phyloP scores from a whole-genome alignment of 345 rosid genomes.

The Salix udensis region DNA sequence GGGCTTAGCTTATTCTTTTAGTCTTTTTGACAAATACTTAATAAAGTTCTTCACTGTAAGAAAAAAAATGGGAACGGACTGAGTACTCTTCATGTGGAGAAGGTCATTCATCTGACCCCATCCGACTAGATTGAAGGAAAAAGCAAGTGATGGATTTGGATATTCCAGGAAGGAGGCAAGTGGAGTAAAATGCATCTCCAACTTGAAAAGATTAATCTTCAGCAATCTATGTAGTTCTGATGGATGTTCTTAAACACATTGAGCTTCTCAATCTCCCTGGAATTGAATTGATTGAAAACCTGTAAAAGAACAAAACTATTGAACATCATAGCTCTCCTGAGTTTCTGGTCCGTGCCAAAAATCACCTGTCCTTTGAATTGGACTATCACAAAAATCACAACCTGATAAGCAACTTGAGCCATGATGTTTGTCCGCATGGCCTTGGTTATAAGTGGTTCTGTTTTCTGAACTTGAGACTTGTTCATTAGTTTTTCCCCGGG shows the following conservation, averaged over 20 bases:
- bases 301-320: slow-evolving; percentile 23
- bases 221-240: not conserved
- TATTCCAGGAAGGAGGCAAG: too few species aligned
- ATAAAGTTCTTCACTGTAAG: too few species aligned
- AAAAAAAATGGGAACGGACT: too few species aligned
- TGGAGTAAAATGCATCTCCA: too few species aligned
- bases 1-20: too few species aligned
- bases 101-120: too few species aligned
- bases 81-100: too few species aligned
- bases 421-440: slow-evolving; percentile 10
- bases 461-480: slow-evolving; percentile 5
- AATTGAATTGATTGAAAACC: slow-evolving; percentile 18
- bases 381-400: slow-evolving; percentile 6
- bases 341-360: slow-evolving; percentile 2
- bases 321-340: slow-evolving; percentile 14
- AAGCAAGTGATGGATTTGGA: too few species aligned
- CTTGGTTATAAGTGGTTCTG: slow-evolving; percentile 9
- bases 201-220: not conserved
- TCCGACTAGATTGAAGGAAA: too few species aligned
- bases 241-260: slow-evolving; percentile 1
- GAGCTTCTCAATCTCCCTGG: slow-evolving; percentile 4
- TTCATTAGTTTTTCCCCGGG: not conserved
- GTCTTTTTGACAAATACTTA: too few species aligned
- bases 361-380: slow-evolving; percentile 9
- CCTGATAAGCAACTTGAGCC: slow-evolving; percentile 18